Conservation (phyloP, 2,329 filamentous ascomycete genomes). For the Apiospora koreana region DNA sequence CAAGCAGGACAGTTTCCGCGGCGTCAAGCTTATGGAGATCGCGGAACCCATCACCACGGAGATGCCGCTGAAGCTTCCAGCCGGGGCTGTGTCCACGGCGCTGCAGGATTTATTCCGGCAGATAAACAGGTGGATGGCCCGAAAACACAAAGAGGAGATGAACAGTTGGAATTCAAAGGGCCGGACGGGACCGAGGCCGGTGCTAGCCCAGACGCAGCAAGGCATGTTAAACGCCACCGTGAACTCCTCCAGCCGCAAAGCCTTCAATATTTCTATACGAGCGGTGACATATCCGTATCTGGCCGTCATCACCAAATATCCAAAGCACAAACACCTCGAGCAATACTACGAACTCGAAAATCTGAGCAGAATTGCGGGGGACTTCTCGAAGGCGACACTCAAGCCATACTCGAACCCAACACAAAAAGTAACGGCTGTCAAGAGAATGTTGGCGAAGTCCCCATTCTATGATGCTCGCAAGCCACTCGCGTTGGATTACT, state of each 20-base stretch:
- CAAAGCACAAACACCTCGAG: not conserved
- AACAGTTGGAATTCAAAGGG: fast-evolving
- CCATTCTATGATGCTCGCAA: not conserved
- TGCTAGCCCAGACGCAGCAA: not conserved
- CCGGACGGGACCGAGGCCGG: not conserved
- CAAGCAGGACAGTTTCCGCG: not conserved
- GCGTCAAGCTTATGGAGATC: not conserved
- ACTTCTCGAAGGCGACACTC: not conserved
- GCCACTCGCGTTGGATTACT: not conserved
- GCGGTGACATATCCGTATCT: not conserved
- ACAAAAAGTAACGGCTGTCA: not conserved
- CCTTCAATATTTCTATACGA: not conserved
- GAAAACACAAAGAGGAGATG: not conserved
- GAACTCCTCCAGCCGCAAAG: too few species aligned
- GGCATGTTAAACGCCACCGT: too few species aligned
- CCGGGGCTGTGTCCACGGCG: not conserved
- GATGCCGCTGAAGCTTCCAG: not conserved
- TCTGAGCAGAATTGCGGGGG: not conserved
- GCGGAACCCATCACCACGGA: not conserved
- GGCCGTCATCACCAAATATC: not conserved
- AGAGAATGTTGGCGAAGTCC: not conserved
- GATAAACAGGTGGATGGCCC: not conserved
- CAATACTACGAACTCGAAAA: too few species aligned
- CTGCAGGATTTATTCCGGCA: not conserved
- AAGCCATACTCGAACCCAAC: not conserved